phyloP scores from a whole-genome alignment of 148 eudicot species.

The Rhododendron mucronatum region DNA sequence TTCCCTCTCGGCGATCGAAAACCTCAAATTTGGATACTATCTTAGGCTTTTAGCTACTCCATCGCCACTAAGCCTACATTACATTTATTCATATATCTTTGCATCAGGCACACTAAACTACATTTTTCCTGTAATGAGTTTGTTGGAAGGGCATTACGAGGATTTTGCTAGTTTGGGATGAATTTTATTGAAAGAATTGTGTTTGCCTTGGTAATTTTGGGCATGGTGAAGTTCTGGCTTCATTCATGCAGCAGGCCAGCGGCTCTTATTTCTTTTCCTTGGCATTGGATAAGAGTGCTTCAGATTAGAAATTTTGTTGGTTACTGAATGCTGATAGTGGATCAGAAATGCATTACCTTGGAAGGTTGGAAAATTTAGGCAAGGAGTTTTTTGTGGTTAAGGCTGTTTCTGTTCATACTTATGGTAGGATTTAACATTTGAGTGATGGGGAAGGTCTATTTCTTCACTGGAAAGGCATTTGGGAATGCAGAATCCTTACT shows the following conservation, averaged over 20 bases:
- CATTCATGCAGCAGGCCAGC: neutral
- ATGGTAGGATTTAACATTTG: neutral
- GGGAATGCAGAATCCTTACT: neutral
- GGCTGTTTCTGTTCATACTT: neutral
- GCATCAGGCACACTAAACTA: neutral
- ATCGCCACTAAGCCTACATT: neutral
- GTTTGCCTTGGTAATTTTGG: neutral
- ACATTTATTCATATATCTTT: neutral
- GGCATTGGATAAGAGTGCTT: neutral
- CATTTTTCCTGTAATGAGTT: neutral
- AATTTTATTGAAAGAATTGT: neutral
- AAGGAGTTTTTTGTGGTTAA: neutral
- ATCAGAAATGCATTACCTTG: neutral
- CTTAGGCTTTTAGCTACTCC: neutral
- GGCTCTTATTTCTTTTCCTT: neutral
- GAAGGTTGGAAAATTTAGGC: neutral
- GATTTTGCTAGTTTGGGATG: neutral
- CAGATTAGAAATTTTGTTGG: neutral
- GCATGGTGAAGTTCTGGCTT: neutral
- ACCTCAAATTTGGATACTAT: neutral
- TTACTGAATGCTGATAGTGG: neutral
- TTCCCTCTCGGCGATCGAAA: neutral
- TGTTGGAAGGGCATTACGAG: neutral
- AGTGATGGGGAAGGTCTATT: neutral
- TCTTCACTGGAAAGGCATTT: neutral